Evolutionary conservation across 2,329 filamentous ascomycete genomes (phyloP).

Genomic region (Paecilomyces formosus): DNA sequence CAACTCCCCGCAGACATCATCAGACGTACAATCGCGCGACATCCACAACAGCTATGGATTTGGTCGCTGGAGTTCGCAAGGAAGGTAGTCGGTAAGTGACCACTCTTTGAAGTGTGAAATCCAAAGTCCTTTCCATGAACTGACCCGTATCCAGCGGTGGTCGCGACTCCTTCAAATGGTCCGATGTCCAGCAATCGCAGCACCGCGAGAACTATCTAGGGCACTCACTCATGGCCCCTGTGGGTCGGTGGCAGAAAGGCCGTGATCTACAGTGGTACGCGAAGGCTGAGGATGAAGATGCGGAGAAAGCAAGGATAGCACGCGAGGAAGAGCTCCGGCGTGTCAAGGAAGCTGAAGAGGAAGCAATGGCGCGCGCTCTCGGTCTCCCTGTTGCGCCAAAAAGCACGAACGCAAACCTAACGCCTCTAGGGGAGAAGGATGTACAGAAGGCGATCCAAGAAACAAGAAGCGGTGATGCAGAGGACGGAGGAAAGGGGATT

Average conservation of each 20-base stretch:
- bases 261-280: conserved; percentile 62
- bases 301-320: conserved; percentile 46
- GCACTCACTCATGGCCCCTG: conserved; percentile 84
- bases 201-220: conserved; percentile 90
- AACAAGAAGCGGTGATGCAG: conserved; percentile 22
- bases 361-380: conserved; percentile 75
- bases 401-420: conserved; percentile 55
- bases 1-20: background rate
- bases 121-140: background rate
- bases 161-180: conserved; percentile 88
- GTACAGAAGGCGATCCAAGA: conserved; percentile 47
- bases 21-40: background rate
- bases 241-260: conserved; percentile 84
- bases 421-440: conserved; percentile 56
- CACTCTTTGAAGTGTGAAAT: background rate
- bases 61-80: conserved; percentile 87
- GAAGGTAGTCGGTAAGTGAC: conserved; percentile 62
- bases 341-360: conserved; percentile 87
- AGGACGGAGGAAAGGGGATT: conserved; percentile 21
- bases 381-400: conserved; percentile 64
- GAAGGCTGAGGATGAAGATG: conserved; percentile 47
- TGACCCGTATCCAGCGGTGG: conserved; percentile 56
- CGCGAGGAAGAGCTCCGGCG: conserved; percentile 69
- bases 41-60: conserved; percentile 60
- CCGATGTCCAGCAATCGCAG: conserved; percentile 76